These are phyloP conservation scores for Pleoardoris graminearum DNA, from an alignment of 2,329 filamentous ascomycete species.

Conservation along the genomic window DNA sequence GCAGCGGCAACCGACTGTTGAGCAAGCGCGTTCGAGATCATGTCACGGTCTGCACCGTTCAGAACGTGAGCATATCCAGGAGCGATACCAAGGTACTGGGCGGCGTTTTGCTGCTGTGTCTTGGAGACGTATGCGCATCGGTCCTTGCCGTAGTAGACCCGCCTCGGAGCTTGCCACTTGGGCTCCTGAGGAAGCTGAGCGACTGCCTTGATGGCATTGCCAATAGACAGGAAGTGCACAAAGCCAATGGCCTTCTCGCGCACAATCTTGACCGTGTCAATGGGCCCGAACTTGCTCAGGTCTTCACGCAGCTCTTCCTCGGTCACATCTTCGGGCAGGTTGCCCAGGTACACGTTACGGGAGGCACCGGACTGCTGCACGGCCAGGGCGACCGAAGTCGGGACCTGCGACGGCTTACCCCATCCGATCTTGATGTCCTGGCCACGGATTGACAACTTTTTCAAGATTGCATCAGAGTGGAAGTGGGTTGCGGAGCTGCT, in stretches of 20 bases:
- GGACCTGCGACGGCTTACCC: slow-evolving; percentile 98
- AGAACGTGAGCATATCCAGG: slow-evolving; percentile 96
- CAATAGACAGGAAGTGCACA: slow-evolving; percentile 95
- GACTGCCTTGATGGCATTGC: slow-evolving; percentile 97
- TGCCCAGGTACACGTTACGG: slow-evolving; percentile 94
- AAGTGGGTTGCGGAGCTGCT: slow-evolving; percentile 98
- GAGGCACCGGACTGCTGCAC: slow-evolving; percentile 98
- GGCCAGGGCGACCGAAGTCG: slow-evolving; percentile 93
- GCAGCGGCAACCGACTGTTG: slow-evolving; percentile 97
- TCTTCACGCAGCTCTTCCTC: slow-evolving; percentile 95
- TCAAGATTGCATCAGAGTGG: slow-evolving; percentile 98
- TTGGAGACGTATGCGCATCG: slow-evolving; percentile 98
- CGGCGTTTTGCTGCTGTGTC: slow-evolving; percentile 98
- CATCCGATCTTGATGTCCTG: slow-evolving; percentile 99
- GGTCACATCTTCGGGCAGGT: slow-evolving; percentile 83
- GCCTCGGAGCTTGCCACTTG: slow-evolving; percentile 93
- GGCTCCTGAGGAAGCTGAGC: slow-evolving; percentile 92
- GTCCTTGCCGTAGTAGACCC: slow-evolving; percentile 98
- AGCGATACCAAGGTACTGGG: slow-evolving; percentile 95
- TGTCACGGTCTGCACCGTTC: slow-evolving; percentile 91
- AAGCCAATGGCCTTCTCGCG: slow-evolving; percentile 98
- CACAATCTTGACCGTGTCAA: slow-evolving; percentile 97
- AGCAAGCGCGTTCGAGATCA: slow-evolving; percentile 93
- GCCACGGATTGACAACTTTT: slow-evolving; percentile 97
- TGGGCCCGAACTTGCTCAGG: slow-evolving; percentile 91